phyloP scores from a whole-genome alignment of 176 grass and related monocot genomes.

The Puccinellia tenuiflora region DNA sequence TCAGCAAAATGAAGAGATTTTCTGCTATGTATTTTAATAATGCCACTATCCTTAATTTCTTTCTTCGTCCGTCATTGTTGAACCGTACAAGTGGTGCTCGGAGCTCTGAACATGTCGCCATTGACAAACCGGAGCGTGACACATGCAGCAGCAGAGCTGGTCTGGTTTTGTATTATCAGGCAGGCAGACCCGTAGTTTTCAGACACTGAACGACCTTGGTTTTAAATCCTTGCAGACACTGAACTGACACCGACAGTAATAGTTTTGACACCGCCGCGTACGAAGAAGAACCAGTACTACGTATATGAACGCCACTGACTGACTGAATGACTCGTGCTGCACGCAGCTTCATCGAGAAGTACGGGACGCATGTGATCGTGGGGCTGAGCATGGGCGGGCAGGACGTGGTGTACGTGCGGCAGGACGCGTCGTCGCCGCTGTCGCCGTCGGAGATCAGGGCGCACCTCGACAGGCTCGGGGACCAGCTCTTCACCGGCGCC shows the following conservation, averaged over 20 bases:
- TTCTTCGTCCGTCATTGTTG: constrained; percentile 14
- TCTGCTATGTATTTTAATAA: background rate
- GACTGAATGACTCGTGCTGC: background rate
- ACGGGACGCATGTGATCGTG: constrained; percentile 76
- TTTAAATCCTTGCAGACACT: too few species aligned
- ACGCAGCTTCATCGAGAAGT: constrained; percentile 67
- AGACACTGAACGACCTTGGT: constrained; percentile 14
- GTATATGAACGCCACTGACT: background rate
- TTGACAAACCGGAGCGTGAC: constrained; percentile 19
- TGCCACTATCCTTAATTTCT: background rate
- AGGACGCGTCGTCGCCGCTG: constrained; percentile 57
- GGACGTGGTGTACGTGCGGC: constrained; percentile 79
- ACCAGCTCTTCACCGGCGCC: constrained; percentile 76
- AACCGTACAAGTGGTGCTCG: constrained; percentile 17
- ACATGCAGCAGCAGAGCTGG: background rate
- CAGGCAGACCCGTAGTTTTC: constrained; percentile 22
- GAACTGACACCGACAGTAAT: constrained; percentile 2
- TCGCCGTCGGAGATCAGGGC: constrained; percentile 62
- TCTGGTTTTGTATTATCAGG: background rate
- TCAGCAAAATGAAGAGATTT: background rate
- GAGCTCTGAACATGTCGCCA: constrained; percentile 18
- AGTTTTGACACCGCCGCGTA: background rate
- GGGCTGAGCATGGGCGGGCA: constrained; percentile 91
- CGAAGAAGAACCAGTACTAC: background rate
- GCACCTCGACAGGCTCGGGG: constrained; percentile 69